Evolutionary conservation across 257 asterid species (phyloP).

Genomic region (Solanum verrucosum): DNA sequence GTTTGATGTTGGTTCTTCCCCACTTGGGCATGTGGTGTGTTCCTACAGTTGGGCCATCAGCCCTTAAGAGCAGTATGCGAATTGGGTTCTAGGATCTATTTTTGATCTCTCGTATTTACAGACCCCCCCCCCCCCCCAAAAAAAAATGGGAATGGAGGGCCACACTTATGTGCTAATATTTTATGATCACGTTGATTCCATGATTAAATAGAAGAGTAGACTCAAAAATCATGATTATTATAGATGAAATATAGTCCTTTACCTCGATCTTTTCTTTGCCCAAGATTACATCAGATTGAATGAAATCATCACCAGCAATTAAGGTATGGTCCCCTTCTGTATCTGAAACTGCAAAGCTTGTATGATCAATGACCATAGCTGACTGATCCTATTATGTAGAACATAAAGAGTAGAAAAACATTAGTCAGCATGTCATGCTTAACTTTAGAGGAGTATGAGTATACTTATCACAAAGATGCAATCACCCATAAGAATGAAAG

Average conservation of each 20-base stretch:
- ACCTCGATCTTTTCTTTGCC: constrained; percentile 63
- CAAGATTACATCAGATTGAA: constrained; percentile 54
- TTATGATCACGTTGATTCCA: background rate
- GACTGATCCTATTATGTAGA: constrained; percentile 41
- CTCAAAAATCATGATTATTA: background rate
- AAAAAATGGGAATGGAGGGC: background rate
- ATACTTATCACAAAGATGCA: background rate
- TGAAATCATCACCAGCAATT: constrained; percentile 54
- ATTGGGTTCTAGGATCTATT: background rate
- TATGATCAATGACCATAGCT: constrained; percentile 64
- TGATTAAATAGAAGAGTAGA: background rate
- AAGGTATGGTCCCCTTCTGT: constrained; percentile 69
- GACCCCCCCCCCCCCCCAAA: too few relatives aligned
- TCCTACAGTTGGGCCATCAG: background rate
- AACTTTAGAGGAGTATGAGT: background rate
- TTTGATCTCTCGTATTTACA: background rate
- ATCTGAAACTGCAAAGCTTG: constrained; percentile 53
- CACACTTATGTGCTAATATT: background rate
- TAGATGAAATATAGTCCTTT: constrained; percentile 2
- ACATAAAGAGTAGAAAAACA: background rate
- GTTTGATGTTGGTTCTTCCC: background rate
- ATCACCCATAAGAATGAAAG: background rate
- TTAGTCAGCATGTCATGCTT: background rate
- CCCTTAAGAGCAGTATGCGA: background rate
- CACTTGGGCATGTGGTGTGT: background rate